Conservation (phyloP, 2,329 filamentous ascomycete species). For the Fusarium virguliforme region DNA sequence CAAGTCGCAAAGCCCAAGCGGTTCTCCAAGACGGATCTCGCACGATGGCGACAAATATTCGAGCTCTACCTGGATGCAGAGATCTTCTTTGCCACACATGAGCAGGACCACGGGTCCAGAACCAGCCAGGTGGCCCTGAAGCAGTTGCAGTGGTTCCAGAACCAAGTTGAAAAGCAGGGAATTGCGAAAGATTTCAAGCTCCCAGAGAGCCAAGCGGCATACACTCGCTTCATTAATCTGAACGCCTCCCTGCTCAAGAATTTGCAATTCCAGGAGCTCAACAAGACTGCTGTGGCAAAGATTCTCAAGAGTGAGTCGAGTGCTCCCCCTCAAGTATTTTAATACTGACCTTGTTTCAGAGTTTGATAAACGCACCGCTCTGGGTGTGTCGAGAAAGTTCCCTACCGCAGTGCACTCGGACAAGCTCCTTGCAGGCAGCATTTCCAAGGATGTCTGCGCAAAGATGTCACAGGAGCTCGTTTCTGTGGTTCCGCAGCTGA, state of each 20-base stretch:
- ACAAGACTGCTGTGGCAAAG: conserved; percentile 82
- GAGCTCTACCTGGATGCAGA: conserved; percentile 85
- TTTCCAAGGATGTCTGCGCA: conserved; percentile 83
- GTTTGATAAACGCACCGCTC: conserved; percentile 87
- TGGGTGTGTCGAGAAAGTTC: conserved; percentile 77
- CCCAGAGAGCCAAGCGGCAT: conserved; percentile 74
- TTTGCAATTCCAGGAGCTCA: conserved; percentile 88
- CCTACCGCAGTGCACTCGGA: conserved; percentile 72
- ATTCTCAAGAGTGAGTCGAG: conserved; percentile 82
- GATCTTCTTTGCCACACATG: conserved; percentile 86
- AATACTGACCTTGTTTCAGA: conserved; percentile 67
- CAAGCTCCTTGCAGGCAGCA: conserved; percentile 74
- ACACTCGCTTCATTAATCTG: conserved; percentile 79
- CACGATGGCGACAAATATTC: conserved; percentile 85
- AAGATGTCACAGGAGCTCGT: conserved; percentile 82
- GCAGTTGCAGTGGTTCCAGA: conserved; percentile 80
- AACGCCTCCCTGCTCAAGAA: conserved; percentile 85
- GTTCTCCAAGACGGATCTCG: conserved; percentile 77
- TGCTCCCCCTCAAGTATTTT: not conserved
- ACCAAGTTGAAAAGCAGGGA: conserved; percentile 73
- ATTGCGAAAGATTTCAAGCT: conserved; percentile 76
- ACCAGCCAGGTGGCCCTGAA: conserved; percentile 76
- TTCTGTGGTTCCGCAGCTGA: conserved; percentile 82
- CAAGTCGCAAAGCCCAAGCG: conserved; percentile 75
- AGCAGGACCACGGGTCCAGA: conserved; percentile 78